phyloP scores from a whole-genome alignment of 805 yeast species.

The Wickerhamomyces xylosicus region DNA sequence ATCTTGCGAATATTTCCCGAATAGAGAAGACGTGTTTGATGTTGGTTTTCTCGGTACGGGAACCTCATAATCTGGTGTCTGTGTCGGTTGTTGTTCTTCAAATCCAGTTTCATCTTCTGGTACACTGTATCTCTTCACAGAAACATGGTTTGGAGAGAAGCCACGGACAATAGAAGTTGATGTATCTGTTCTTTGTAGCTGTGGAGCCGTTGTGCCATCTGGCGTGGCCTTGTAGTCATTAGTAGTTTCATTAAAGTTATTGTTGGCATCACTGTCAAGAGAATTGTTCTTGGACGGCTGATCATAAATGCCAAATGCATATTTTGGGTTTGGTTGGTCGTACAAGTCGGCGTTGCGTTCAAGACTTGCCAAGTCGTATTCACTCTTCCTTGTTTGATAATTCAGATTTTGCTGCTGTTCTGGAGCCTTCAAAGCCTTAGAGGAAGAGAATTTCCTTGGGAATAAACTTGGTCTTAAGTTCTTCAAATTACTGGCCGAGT shows the following conservation, averaged over 20 bases:
- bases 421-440: slow-evolving; percentile 12
- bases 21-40: slow-evolving; percentile 2
- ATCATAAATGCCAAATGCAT: slow-evolving; percentile 19
- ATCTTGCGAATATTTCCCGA: no score
- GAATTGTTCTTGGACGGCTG: neutral
- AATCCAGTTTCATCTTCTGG: neutral
- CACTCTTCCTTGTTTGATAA: neutral
- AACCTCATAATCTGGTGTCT: neutral
- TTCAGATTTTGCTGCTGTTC: slow-evolving; percentile 1
- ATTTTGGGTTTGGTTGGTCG: slow-evolving; percentile 21
- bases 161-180: slow-evolving; percentile 21
- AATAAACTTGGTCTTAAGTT: slow-evolving; percentile 11
- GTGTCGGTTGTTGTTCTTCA: neutral
- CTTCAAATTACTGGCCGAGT: neutral
- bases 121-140: neutral
- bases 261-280: neutral
- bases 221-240: neutral
- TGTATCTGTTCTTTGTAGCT: slow-evolving; percentile 15
- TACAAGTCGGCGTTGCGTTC: slow-evolving; percentile 12
- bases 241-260: neutral
- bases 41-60: neutral
- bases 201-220: slow-evolving; percentile 4
- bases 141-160: slow-evolving; percentile 13
- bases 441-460: slow-evolving; percentile 16
- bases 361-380: neutral